Evolutionary conservation across 495 filamentous ascomycete genomes (phyloP), one percentile per base, ranked within the genome.

Genomic region (Xylaria intraflava): DNA sequence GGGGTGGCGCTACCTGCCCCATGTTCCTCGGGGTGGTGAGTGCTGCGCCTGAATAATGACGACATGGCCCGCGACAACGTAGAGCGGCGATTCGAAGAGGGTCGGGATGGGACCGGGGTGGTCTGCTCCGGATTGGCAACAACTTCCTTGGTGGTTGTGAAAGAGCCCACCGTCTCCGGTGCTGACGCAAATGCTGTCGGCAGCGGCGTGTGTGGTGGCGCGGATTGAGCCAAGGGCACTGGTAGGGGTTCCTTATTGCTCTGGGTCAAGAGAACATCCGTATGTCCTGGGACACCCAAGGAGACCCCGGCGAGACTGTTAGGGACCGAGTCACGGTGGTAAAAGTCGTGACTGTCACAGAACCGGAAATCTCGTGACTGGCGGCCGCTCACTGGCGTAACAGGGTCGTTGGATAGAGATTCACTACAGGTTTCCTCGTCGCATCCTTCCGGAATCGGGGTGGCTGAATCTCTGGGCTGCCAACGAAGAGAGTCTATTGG

Each of bases 361-460:
- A 70, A 68, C 14, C 71, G 68, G 44, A 78, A 76, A 58, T 78
- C 73, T 54, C 68, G 72, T 48, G 73, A 77, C 53, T 74, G 72
- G 55, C 74, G 74, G 51, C 71, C 69, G 63, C 75, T 78, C 26
- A 73, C 65, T 22, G 75, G 75, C 2, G 75, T 78, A 56, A 69
- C 67, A 38, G 75, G 75, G 43, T 78, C 75, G 61, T 71, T 76
- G 31, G 66, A 49, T 30, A 58, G 59, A 23, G 67, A 68, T 39
- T 78, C 75, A 55, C 72, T 75, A 35, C 72, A 67, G 2, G 75
- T 72, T 55, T 66, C 64, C 60, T 78, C 74, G 60, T 74, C 71
- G 55, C 69, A 65, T 49, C 75, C 74, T 62, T 78, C 75, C 55
- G 71, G 65, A 47, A 76, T 76, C 40, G 73, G 64, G 27, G 56